Evolutionary conservation across 2,329 filamentous ascomycete species (phyloP).

Genomic region (Dactylellina parvicollis): DNA sequence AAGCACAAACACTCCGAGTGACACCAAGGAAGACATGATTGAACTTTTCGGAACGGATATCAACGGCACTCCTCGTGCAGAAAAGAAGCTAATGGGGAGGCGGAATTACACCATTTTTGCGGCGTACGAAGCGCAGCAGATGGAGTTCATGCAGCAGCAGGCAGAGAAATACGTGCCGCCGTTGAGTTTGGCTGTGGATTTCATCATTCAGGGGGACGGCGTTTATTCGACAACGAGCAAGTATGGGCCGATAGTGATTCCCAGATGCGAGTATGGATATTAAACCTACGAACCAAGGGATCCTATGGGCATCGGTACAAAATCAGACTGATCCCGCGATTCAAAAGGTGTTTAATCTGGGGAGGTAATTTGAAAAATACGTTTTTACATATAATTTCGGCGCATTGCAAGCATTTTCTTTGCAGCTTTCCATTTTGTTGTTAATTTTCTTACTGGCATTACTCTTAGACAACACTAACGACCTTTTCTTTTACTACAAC

Average conservation of each 20-base stretch:
- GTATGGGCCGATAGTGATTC: slow-evolving; percentile 95
- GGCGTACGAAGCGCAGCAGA: slow-evolving; percentile 82
- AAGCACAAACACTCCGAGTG: slow-evolving; percentile 75
- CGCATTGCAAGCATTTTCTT: slow-evolving; percentile 17
- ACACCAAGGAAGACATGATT: slow-evolving; percentile 99
- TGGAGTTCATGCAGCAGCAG: slow-evolving; percentile 60
- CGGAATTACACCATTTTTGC: slow-evolving; percentile 93
- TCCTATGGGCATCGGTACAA: background rate
- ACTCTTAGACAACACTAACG: slow-evolving; percentile 55
- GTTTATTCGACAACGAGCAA: slow-evolving; percentile 85
- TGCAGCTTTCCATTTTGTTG: slow-evolving; percentile 36
- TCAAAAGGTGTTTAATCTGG: background rate
- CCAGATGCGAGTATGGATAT: slow-evolving; percentile 79
- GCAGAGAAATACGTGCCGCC: slow-evolving; percentile 59
- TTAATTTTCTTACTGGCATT: slow-evolving; percentile 23
- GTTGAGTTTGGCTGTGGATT: slow-evolving; percentile 91
- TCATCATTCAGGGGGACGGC: slow-evolving; percentile 93
- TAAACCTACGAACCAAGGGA: slow-evolving; percentile 59
- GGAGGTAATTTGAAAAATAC: slow-evolving; percentile 25
- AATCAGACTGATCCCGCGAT: background rate
- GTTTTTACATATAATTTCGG: slow-evolving; percentile 33
- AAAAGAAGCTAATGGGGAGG: slow-evolving; percentile 91
- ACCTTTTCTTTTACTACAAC: background rate
- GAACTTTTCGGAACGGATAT: slow-evolving; percentile 98
- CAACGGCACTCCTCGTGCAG: slow-evolving; percentile 80